Conservation (phyloP, 1,284 basidiomycete genomes). For the Sporisorium scitamineum region DNA sequence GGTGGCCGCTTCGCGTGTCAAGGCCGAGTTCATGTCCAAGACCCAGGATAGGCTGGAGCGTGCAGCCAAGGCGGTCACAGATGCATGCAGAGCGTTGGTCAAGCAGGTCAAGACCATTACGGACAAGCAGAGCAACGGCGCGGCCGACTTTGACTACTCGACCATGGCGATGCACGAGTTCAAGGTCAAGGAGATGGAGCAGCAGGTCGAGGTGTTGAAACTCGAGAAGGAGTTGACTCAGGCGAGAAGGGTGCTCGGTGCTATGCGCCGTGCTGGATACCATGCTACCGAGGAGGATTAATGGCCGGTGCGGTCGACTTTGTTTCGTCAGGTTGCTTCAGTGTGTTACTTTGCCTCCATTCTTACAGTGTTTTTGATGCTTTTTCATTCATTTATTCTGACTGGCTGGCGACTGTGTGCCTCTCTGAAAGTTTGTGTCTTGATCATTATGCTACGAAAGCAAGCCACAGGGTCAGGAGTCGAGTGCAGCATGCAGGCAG, state of each 20-base stretch:
- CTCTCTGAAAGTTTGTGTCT: not conserved
- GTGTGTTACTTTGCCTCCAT: not conserved
- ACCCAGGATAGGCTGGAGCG: conserved; percentile 95
- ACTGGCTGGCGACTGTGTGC: not conserved
- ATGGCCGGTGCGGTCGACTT: too few relatives aligned
- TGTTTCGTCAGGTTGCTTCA: not conserved
- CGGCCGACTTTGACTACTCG: conserved; percentile 88
- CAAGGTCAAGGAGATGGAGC: conserved; percentile 91
- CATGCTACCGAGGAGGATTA: conserved; percentile 64
- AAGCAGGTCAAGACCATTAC: conserved; percentile 95
- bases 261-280: conserved; percentile 67
- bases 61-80: conserved; percentile 96
- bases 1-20: conserved; percentile 97
- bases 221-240: conserved; percentile 89
- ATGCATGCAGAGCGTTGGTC: conserved; percentile 97
- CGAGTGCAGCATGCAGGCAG: not conserved
- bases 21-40: conserved; percentile 97
- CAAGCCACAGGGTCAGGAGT: too few relatives aligned
- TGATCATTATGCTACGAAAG: too few relatives aligned
- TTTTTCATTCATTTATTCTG: not conserved
- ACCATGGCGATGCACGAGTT: conserved; percentile 94
- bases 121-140: conserved; percentile 78
- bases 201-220: conserved; percentile 96
- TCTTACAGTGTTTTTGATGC: not conserved
- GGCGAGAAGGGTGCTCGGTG: conserved; percentile 66